A percentile compares a stretch with the other conserved stretches of the same genome.
Evolutionary conservation across 2,329 filamentous ascomycete species (phyloP).

Genomic region (Nigrospora sphaerica): DNA sequence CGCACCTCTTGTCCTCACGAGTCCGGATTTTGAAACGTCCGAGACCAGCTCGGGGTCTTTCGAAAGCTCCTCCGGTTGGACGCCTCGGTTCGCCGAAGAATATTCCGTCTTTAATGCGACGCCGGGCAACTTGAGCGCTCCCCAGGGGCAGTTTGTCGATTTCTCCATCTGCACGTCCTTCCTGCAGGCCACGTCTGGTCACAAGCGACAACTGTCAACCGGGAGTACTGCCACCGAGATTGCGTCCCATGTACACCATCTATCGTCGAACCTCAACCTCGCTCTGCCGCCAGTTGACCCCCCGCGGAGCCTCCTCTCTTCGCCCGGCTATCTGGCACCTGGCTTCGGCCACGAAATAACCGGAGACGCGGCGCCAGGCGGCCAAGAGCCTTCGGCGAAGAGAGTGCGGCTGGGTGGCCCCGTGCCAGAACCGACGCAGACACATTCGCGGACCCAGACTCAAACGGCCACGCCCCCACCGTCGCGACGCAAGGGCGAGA

Average conservation of each 20-base stretch:
- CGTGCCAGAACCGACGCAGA: slow-evolving; percentile 20
- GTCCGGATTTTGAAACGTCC: slow-evolving; percentile 50
- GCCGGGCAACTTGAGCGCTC: slow-evolving; percentile 47
- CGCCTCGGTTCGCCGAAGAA: slow-evolving; percentile 56
- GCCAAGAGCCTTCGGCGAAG: slow-evolving; percentile 30
- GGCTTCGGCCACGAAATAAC: slow-evolving; percentile 18
- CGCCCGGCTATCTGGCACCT: slow-evolving; percentile 37
- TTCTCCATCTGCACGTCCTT: slow-evolving; percentile 31
- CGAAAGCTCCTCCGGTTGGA: slow-evolving; percentile 46
- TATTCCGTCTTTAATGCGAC: slow-evolving; percentile 61
- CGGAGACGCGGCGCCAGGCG: slow-evolving; percentile 17
- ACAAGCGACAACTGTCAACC: slow-evolving; percentile 45
- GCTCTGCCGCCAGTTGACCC: slow-evolving; percentile 54
- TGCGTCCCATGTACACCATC: slow-evolving; percentile 56
- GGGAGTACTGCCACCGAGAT: slow-evolving; percentile 43
- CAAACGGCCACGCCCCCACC: slow-evolving; percentile 56
- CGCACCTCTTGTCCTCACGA: slow-evolving; percentile 44
- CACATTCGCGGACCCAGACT: slow-evolving; percentile 14
- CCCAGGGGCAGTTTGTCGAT: slow-evolving; percentile 37
- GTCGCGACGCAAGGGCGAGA: slow-evolving; percentile 46
- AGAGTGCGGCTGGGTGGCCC: slow-evolving; percentile 37
- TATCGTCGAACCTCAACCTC: slow-evolving; percentile 44
- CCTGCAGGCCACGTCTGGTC: slow-evolving; percentile 20
- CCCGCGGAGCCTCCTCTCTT: slow-evolving; percentile 50
- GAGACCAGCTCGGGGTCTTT: slow-evolving; percentile 38